Base-by-base conservation (phyloP, 106 monocot genomes). In the Amphibolis antarctica region DNA sequence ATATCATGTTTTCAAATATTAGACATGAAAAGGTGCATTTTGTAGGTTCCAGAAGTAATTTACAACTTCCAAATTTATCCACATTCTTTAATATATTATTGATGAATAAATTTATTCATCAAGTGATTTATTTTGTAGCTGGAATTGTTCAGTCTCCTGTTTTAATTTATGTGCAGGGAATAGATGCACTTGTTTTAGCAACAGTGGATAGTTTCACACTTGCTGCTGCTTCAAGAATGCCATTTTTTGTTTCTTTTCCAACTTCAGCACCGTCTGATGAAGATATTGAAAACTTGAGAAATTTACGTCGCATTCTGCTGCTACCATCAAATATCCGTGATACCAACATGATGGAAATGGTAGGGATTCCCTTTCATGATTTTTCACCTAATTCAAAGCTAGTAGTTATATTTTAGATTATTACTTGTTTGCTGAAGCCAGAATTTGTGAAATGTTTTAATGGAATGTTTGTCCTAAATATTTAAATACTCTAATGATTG, bases 141-240 rank as follows among this genome's bases (percentile, higher is more conserved):
- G n/a, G 9, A 11, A 3, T 23, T 55, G 22, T 23, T 23, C 24
- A 23, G 7, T 61, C 46, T 49, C 28, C 5, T 45, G 12, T 18
- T 48, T 11, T 59, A 14, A 50, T 30, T 4, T 51, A 55, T 29
- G 63, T 69, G 46, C 64, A 90, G 96, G 96, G 96, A 70, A 70
- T 90, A 30, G 96, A 98, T 98, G 90, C 96, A 59, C 84, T 98
- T 67, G 80, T 82, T 22, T 64, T 87, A 46, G 96, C 80, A 10
- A 75, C 82, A 1, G 28, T 94, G 71, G 79, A 77, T 42, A 76
- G 76, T 48, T 48, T 80, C 14, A 66, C 82, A 53, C 75, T 73
- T 46, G 53, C 66, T 31, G 80, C 82, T 80, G 66, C 86, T 75
- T 81, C 84, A 64, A 84, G 79, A 55, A 58, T 81, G 49, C 86